Conservation (phyloP, 768 basidiomycete species). For the Trametes maxima region DNA sequence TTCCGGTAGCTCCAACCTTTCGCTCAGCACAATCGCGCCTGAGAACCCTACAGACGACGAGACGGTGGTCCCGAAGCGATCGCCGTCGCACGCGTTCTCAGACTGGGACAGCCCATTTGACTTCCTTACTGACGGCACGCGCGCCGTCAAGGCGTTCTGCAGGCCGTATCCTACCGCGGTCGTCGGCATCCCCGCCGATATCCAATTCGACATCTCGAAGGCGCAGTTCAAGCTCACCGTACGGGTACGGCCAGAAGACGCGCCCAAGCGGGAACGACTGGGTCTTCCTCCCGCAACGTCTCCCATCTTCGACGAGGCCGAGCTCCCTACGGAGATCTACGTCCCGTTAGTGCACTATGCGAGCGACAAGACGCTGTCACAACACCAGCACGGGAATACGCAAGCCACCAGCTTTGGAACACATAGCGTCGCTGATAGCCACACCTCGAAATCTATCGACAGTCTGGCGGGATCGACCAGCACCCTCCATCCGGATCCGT, state of each 20-base stretch:
- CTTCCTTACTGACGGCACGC: conserved; percentile 83
- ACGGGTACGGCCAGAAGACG: conserved; percentile 61
- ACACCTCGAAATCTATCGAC: conserved; percentile 11
- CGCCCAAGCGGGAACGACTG: conserved; percentile 29
- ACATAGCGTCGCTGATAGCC: neutral
- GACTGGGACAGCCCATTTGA: conserved; percentile 57
- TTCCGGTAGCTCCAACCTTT: conserved; percentile 38
- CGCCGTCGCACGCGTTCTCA: conserved; percentile 32
- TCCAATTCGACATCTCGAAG: conserved; percentile 76
- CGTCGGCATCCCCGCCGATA: conserved; percentile 65
- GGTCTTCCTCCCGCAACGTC: conserved; percentile 23
- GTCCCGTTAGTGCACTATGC: conserved; percentile 91
- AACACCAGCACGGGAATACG: conserved; percentile 4
- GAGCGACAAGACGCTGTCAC: conserved; percentile 37
- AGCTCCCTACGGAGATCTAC: conserved; percentile 84
- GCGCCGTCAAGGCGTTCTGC: conserved; percentile 83
- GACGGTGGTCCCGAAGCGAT: conserved; percentile 18
- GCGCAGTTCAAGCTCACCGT: conserved; percentile 73
- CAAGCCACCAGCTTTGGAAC: neutral
- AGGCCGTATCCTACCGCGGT: conserved; percentile 80
- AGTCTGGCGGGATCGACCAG: conserved; percentile 2
- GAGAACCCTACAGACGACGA: conserved; percentile 26
- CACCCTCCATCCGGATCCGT: neutral
- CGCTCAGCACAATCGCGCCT: conserved; percentile 38
- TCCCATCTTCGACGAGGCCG: conserved; percentile 32